Conservation (phyloP, 225 moss, liverwort and hornwort genomes). For the Sphagnum tenellum region DNA sequence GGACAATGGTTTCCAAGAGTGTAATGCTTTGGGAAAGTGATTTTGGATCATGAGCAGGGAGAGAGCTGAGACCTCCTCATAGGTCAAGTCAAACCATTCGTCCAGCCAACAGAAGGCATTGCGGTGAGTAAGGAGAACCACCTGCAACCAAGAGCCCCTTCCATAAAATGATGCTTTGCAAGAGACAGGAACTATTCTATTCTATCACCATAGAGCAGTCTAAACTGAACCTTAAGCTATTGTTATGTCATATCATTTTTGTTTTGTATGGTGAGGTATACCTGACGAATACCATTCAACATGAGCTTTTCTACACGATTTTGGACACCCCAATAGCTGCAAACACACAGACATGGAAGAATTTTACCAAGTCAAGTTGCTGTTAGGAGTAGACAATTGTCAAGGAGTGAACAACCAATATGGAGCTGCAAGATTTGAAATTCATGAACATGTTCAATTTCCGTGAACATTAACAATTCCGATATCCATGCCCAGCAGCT, state of each 20-base stretch:
- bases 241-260: no score
- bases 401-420: no score
- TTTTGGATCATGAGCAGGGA: no score
- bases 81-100: conserved; percentile 73
- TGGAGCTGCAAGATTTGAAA: no score
- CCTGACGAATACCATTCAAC: conserved; percentile 98
- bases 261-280: conserved; percentile 8
- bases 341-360: neutral
- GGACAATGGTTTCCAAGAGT: no score
- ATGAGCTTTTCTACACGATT: conserved; percentile 90
- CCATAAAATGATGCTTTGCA: neutral
- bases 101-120: conserved; percentile 92
- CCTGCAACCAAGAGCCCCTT: conserved; percentile 37
- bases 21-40: no score
- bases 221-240: neutral
- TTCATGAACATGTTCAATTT: no score
- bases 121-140: conserved; percentile 86
- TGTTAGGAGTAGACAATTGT: no score
- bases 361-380: no score
- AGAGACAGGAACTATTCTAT: no score
- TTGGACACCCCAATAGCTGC: conserved; percentile 97
- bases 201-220: neutral
- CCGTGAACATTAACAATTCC: no score
- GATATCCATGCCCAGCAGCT: no score
- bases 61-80: conserved; percentile 57